phyloP scores from a whole-genome alignment of 2,329 filamentous ascomycete species.

The Lasiodiplodia gonubiensis region DNA sequence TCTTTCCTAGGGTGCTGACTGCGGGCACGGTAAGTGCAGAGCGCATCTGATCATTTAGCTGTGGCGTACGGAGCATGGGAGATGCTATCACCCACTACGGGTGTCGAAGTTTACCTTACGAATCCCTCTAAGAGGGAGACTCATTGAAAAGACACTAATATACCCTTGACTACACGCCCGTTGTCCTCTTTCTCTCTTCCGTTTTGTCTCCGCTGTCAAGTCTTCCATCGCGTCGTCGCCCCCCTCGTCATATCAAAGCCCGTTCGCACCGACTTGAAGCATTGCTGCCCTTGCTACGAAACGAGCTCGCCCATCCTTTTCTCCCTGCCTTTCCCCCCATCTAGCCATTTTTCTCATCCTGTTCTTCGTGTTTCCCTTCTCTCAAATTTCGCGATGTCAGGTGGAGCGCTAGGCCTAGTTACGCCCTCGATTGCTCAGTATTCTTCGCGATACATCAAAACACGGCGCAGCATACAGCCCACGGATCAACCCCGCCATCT shows the following conservation, averaged over 20 bases:
- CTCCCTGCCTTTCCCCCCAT: conserved; percentile 9
- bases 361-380: neutral
- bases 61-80: neutral
- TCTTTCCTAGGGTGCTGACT: neutral
- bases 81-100: neutral
- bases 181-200: neutral
- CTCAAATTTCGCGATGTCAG: conserved; percentile 51
- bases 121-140: neutral
- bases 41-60: conserved; percentile 1
- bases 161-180: neutral
- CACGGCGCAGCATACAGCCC: neutral
- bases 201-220: neutral
- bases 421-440: conserved; percentile 61
- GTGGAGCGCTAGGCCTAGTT: conserved; percentile 59
- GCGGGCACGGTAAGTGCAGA: conserved; percentile 9
- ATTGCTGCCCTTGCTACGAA: neutral
- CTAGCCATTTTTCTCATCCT: conserved; percentile 14
- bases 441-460: conserved; percentile 53
- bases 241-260: neutral
- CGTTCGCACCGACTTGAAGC: neutral
- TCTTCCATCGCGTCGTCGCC: neutral
- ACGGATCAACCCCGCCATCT: conserved; percentile 41
- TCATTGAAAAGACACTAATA: conserved; percentile 1
- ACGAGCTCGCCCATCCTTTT: neutral
- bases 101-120: neutral